phyloP scores from a whole-genome alignment of 805 yeast species.

The Candida easanensis region DNA sequence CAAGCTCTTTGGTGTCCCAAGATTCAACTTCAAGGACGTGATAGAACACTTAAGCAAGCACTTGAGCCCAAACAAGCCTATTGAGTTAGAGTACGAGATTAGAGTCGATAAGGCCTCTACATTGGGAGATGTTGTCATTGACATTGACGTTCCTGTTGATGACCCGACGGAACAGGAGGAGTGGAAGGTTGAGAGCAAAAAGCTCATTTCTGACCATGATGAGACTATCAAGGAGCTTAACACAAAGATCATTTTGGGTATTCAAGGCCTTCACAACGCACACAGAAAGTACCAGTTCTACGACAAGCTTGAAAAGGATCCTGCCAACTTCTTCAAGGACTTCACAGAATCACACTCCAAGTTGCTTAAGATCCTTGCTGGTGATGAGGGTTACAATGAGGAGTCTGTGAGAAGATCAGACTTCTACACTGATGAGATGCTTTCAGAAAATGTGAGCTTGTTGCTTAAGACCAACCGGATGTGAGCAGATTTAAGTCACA shows the following conservation, averaged over 20 bases:
- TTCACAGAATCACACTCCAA: constrained; percentile 82
- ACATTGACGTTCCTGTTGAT: constrained; percentile 58
- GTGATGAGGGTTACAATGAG: constrained; percentile 88
- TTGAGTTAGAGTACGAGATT: constrained; percentile 69
- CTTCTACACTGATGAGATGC: constrained; percentile 71
- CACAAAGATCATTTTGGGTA: constrained; percentile 35
- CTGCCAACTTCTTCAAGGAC: constrained; percentile 67
- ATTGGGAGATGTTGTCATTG: constrained; percentile 76
- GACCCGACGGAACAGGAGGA: constrained; percentile 28
- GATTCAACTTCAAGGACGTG: constrained; percentile 67
- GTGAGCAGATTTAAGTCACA: constrained; percentile 1
- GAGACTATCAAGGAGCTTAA: constrained; percentile 33
- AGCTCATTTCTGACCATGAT: constrained; percentile 25
- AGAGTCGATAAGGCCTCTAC: constrained; percentile 76
- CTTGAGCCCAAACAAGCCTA: constrained; percentile 75
- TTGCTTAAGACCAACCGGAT: constrained; percentile 53
- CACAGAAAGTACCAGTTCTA: constrained; percentile 77
- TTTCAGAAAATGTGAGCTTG: constrained; percentile 76
- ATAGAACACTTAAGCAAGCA: constrained; percentile 67
- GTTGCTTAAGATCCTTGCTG: constrained; percentile 78
- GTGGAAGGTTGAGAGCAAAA: constrained; percentile 32
- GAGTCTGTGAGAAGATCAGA: constrained; percentile 83
- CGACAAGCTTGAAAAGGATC: constrained; percentile 68
- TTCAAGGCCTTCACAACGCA: constrained; percentile 49
- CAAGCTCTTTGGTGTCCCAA: constrained; percentile 44